These are phyloP conservation scores for Sanghuangporus weigelae DNA, from an alignment of 1,284 basidiomycete species.

Conservation along the genomic window DNA sequence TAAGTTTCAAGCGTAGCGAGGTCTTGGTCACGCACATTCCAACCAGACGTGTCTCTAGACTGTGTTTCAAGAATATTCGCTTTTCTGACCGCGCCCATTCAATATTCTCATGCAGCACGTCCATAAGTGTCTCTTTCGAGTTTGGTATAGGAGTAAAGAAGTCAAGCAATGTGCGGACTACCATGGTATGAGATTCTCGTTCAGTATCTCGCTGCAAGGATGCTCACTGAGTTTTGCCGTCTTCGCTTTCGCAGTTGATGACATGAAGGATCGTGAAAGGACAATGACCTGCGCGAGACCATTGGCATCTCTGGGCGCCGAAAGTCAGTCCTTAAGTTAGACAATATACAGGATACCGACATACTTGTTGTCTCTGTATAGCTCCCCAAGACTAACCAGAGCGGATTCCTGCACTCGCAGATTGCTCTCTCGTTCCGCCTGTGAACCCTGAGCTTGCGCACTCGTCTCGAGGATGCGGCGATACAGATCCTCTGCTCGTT, in stretches of 20 bases:
- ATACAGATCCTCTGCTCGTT: conserved; percentile 61
- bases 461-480: conserved; percentile 52
- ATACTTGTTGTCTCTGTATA: conserved; percentile 84
- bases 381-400: conserved; percentile 80
- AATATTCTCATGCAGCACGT: conserved; percentile 86
- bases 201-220: not conserved
- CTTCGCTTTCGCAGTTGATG: conserved; percentile 95
- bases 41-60: conserved; percentile 86
- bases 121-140: conserved; percentile 77
- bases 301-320: conserved; percentile 62
- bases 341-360: conserved; percentile 24
- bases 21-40: conserved; percentile 53
- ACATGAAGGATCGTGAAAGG: conserved; percentile 86
- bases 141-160: conserved; percentile 79
- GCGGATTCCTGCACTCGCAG: conserved; percentile 84
- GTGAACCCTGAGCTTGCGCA: conserved; percentile 23
- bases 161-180: conserved; percentile 89
- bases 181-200: not conserved
- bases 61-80: conserved; percentile 94
- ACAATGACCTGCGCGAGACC: conserved; percentile 87
- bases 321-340: not conserved
- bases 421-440: conserved; percentile 45
- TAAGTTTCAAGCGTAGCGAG: not conserved
- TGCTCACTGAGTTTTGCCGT: conserved; percentile 92
- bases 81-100: conserved; percentile 92